Percentiles rank a stretch among this genome's conserved stretches.
phyloP scores from a whole-genome alignment of 1,139 yeast species.

The Kodamaea fungicola region DNA sequence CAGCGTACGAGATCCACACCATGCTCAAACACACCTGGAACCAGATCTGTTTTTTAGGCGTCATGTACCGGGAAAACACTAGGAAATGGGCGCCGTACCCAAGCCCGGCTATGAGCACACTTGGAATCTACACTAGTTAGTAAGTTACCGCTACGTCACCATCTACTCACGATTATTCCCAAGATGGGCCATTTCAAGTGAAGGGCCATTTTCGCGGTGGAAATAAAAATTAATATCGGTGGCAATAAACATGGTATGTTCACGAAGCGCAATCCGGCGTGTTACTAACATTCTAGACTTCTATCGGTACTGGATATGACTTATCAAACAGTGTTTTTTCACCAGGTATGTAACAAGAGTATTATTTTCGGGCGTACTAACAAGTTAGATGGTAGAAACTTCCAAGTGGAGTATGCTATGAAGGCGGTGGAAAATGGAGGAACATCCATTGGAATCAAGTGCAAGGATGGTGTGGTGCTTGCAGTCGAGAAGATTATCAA shows the following conservation, averaged over 20 bases:
- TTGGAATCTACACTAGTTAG: conserved; percentile 54
- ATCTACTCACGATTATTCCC: conserved; percentile 47
- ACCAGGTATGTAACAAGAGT: conserved; percentile 30
- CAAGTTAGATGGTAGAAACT: conserved; percentile 86
- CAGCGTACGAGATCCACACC: conserved; percentile 68
- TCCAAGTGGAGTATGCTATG: conserved; percentile 96
- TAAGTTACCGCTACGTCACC: conserved; percentile 1
- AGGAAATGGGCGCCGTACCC: conserved; percentile 67
- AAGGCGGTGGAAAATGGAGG: conserved; percentile 98
- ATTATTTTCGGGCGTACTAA: conserved; percentile 15
- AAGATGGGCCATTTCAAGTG: conserved; percentile 55
- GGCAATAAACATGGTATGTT: conserved; percentile 14
- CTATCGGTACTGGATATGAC: conserved; percentile 97
- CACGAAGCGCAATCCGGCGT: not conserved
- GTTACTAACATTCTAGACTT: conserved; percentile 48
- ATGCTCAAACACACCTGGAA: conserved; percentile 49
- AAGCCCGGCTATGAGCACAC: conserved; percentile 51
- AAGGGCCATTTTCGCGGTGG: conserved; percentile 24
- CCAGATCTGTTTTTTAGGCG: conserved; percentile 37
- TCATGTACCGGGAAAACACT: conserved; percentile 46
- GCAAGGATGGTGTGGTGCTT: conserved; percentile 87
- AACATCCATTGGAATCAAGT: conserved; percentile 89
- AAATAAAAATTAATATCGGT: conserved; percentile 8
- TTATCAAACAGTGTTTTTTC: conserved; percentile 86
- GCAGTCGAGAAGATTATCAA: conserved; percentile 93